Evolutionary conservation across 2,329 filamentous ascomycete species (phyloP).

Genomic region (Tolypocladium tundrense): DNA sequence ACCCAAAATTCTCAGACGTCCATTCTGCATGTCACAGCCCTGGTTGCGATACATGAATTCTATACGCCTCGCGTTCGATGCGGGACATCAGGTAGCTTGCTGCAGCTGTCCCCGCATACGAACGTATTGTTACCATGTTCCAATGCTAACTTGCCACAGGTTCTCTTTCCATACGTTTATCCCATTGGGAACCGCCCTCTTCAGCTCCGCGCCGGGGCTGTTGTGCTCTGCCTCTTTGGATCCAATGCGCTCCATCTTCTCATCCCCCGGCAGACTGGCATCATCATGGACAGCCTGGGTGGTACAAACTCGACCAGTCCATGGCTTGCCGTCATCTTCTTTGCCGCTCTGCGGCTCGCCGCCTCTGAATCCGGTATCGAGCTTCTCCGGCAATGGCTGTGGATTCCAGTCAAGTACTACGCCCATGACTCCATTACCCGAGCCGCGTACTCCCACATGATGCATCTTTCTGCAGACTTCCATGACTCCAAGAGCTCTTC

Average conservation of each 20-base stretch:
- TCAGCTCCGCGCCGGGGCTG: constrained; percentile 57
- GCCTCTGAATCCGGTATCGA: constrained; percentile 45
- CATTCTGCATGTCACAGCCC: not conserved
- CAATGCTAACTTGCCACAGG: constrained; percentile 24
- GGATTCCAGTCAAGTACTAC: constrained; percentile 48
- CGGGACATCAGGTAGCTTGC: not conserved
- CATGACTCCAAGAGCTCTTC: constrained; percentile 51
- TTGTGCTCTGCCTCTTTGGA: constrained; percentile 57
- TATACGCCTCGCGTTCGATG: not conserved
- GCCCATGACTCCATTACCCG: constrained; percentile 42
- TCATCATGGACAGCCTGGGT: constrained; percentile 61
- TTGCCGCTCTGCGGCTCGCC: constrained; percentile 39
- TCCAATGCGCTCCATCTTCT: constrained; percentile 66
- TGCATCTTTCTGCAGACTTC: constrained; percentile 51
- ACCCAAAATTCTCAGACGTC: not conserved
- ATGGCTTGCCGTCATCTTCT: constrained; percentile 42
- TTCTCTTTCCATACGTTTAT: constrained; percentile 74
- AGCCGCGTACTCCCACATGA: constrained; percentile 48
- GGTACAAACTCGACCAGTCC: constrained; percentile 35
- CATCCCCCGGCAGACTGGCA: constrained; percentile 71
- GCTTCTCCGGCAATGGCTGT: constrained; percentile 43
- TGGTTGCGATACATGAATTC: not conserved
- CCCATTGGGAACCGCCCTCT: constrained; percentile 56
- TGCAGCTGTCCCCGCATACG: no score
- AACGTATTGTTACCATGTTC: not conserved